Base-by-base conservation (phyloP, 352 stramenopile genomes). In the Phytophthora sansomeana region DNA sequence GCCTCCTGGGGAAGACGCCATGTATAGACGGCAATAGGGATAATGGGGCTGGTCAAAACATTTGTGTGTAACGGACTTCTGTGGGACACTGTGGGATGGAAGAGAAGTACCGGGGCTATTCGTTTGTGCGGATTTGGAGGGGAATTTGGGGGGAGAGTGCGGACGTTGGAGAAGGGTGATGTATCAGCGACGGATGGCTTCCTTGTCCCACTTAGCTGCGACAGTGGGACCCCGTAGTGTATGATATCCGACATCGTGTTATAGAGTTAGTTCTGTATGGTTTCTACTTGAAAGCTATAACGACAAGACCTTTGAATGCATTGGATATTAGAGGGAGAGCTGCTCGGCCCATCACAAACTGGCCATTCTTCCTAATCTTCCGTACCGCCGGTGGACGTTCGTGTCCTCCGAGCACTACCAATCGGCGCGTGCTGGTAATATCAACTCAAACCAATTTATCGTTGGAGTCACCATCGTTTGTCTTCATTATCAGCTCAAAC, bases 31-130 rank as follows among this genome's bases (percentile, higher is more conserved):
- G 6, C 7, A 26, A 46, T 41, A 26, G 8, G 8, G 39, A 4
- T 54, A 56, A 32, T 60, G 36, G 53, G 54, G 58, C 47, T 62
- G 58, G 59, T 69, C 52, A 69, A 64, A 55, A 59, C 3, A 26
- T 59, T 48, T 55, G 44, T 56, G 54, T 65, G 51, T 49, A 47
- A 54, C 42, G 49, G 32, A 39, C 38, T 44, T 54, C 58, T 54
- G 49, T 17, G 16, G 11, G 11, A 28, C 21, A 24, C 21, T 24
- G 21, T 24, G 3, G 3, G 21, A 29, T 6, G 19, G 19, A 17
- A 9, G 2, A 11, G 2, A 11, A 51, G 33, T 63, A 68, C 60
- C 14, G 60, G 56, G 38, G 32, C 6, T 56, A 44, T 54, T 66
- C 39, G 16, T 28, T 51, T n/a, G 35, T 41, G 9, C 46, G 21